Evolutionary conservation across 805 yeast species (phyloP), one percentile per base, ranked within the genome.

Genomic region (Starmerella bombi): DNA sequence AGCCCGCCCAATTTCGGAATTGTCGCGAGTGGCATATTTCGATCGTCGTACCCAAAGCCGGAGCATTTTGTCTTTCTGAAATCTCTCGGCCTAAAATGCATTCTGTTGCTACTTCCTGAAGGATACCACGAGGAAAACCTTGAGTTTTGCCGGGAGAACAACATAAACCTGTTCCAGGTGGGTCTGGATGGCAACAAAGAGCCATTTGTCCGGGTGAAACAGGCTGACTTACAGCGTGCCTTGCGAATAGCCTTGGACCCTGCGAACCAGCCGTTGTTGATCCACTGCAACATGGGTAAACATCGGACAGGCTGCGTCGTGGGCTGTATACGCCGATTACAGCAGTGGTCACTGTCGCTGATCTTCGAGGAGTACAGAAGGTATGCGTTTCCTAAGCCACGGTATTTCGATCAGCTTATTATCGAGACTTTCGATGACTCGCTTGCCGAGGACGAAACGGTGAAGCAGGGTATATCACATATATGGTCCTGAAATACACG

Each of bases 251-350:
- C 84, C 12, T 59, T 84, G 14, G 69, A 91, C 53, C 95, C 96
- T 0, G 75, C 58, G 18, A 88, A 91, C 59, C 97, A 85, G 43
- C 98, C 98, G 2, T 66, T 91, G 10, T 64, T 91, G 48, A 82
- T 91, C 33, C 98, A 91, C 59, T 91, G 98, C 62, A 91, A 91
- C 61, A 66, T 95, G 44, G 98, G 98, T 9, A 91, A 88, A 46
- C 98, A 91, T 59, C 69, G 98, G 51, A 91, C 98, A 0, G 98
- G 98, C 0, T 91, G 97, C 59, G 66, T 91, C 14, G 86, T 91
- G 23, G 98, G 98, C 2, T 88, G 95, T 55, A 68, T 91, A 25
- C 64, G 98, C 45, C 68, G 91, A 52, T 62, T 86, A 39, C 97
- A 88, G 56, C 75, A 77, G 45, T 91, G 98, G 98, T 78, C 93